Base-by-base conservation (phyloP, 2,329 filamentous ascomycete species). In the Hymenoscyphus albidus region DNA sequence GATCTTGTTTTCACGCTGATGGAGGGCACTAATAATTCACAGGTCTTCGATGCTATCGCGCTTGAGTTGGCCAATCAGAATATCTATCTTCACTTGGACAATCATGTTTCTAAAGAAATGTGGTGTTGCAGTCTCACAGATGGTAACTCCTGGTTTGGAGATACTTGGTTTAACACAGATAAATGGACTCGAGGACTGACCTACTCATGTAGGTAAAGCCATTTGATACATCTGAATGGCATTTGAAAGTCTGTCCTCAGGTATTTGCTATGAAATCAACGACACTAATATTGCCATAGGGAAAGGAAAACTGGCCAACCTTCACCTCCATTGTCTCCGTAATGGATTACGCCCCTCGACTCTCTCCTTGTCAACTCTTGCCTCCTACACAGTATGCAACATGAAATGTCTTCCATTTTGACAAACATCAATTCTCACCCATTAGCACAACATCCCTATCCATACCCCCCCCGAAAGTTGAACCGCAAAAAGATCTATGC, bases 121-220 rank as follows among this genome's bases (percentile, higher is more conserved):
- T 88, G 85, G 85, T 88, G 85, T 72, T 88, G 85, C 69, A 78
- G 77, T 9, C 77, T 74, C 0, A 76, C 72, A 0, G 85, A 88
- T 61, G 84, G 83, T 2, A 88, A 88, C 71, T 76, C 79, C 31
- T 88, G 84, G 84, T 87, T 85, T 76, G 83, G 85, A 12, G 86
- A 89, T 71, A 80, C 75, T 0, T 80, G 86, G 70, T 90, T 88
- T 68, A 74, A 83, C 64, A 78, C 82, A 0, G 74, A 77, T 1
- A 88, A 87, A 51, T 90, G 87, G 87, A 78, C 81, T 5, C 78
- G 87, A 9, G 87, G 86, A 0, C 77, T 85, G 27, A 74, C 76
- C 0, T 89, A 83, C 79, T 1, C 85, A 88, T 67, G 83, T 84
- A 76, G 70, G 79, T 75, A 10, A 22, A 22, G 7, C 7, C 32